These are phyloP conservation scores for Xerocomus nothofagi DNA, from an alignment of 1,284 basidiomycete species.

Conservation along the genomic window DNA sequence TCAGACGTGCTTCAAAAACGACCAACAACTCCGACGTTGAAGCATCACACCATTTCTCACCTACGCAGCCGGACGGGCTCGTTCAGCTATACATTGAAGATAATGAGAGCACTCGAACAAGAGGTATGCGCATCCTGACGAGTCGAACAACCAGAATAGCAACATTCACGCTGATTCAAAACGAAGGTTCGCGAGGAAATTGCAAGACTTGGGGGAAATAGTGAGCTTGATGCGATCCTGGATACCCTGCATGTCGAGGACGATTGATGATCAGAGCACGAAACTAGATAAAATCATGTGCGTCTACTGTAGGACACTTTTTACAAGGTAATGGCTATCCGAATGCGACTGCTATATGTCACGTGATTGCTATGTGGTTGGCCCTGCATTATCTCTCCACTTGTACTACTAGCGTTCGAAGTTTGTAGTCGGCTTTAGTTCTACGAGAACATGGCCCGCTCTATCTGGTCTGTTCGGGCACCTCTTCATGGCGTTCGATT, in stretches of 20 bases:
- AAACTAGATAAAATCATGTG: not conserved
- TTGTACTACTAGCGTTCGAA: no score
- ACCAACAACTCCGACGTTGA: constrained; percentile 77
- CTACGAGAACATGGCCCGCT: no score
- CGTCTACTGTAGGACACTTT: not conserved
- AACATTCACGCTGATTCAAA: not conserved
- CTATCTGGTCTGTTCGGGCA: not conserved
- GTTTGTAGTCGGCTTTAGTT: no score
- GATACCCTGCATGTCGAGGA: constrained; percentile 26
- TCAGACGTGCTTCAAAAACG: constrained; percentile 89
- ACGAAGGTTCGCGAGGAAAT: constrained; percentile 34
- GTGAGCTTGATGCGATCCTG: constrained; percentile 31
- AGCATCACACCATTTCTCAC: constrained; percentile 78
- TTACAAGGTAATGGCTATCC: no score
- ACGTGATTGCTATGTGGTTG: no score
- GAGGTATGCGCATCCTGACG: constrained; percentile 41
- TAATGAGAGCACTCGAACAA: constrained; percentile 52
- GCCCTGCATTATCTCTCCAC: no score
- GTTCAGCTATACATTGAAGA: constrained; percentile 66
- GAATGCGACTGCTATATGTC: no score
- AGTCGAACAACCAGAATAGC: not conserved
- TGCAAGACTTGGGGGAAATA: constrained; percentile 28
- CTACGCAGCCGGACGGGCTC: constrained; percentile 67
- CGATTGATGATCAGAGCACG: not conserved
- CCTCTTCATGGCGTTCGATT: not conserved